These are phyloP conservation scores for Arachnomyces sp. DNA, from an alignment of 2,329 filamentous ascomycete genomes.

Conservation along the genomic window DNA sequence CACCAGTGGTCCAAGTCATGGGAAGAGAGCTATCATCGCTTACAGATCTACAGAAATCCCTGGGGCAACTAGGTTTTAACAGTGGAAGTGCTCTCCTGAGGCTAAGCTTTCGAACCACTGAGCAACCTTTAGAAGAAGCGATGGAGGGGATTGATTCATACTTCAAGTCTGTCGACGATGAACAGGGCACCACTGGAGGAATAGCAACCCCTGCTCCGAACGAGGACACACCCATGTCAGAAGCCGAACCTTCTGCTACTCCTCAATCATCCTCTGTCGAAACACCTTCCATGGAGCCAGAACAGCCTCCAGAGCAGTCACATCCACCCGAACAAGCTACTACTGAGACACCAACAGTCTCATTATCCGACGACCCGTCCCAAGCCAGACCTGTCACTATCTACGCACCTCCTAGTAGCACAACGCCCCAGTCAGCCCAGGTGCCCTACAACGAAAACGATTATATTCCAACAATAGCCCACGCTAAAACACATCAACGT, in stretches of 20 bases:
- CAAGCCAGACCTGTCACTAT: slow-evolving; percentile 48
- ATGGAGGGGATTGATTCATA: slow-evolving; percentile 72
- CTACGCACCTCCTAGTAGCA: slow-evolving; percentile 66
- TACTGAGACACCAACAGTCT: not conserved
- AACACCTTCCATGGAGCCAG: slow-evolving; percentile 1
- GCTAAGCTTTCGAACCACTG: slow-evolving; percentile 66
- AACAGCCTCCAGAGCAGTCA: slow-evolving; percentile 4
- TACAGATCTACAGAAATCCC: slow-evolving; percentile 75
- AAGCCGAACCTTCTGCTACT: slow-evolving; percentile 4
- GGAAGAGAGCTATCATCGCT: slow-evolving; percentile 70
- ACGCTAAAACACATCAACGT: slow-evolving; percentile 72
- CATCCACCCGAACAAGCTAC: slow-evolving; percentile 1
- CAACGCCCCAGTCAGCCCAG: slow-evolving; percentile 66
- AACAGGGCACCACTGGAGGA: slow-evolving; percentile 6
- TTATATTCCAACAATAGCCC: slow-evolving; percentile 72
- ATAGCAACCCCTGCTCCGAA: slow-evolving; percentile 16
- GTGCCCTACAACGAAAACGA: slow-evolving; percentile 61
- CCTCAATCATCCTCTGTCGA: not conserved
- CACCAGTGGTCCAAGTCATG: slow-evolving; percentile 75
- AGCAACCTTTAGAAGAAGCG: slow-evolving; percentile 72
- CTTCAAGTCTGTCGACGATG: slow-evolving; percentile 48
- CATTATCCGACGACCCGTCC: slow-evolving; percentile 15
- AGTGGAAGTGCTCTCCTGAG: slow-evolving; percentile 72
- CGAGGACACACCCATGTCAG: slow-evolving; percentile 6
- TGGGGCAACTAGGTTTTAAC: slow-evolving; percentile 80